Conservation (phyloP, 2,329 filamentous ascomycete genomes). For the Ophiostoma populinum region DNA sequence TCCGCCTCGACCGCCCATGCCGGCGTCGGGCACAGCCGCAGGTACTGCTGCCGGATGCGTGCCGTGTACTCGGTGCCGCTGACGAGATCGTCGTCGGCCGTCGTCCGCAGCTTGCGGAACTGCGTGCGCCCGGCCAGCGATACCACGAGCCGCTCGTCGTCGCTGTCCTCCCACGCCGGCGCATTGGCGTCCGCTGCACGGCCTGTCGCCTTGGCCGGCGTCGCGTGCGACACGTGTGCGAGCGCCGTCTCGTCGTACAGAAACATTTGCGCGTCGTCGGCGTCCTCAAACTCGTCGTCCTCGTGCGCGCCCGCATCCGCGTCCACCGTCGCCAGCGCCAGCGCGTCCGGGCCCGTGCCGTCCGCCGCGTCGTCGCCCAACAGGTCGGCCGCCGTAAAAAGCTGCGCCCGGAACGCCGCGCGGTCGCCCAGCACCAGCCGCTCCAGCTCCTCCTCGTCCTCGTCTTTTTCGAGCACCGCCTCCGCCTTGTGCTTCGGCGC, state of each 20-base stretch:
- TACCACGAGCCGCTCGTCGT: constrained; percentile 74
- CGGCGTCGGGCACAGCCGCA: constrained; percentile 40
- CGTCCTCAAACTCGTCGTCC: constrained; percentile 14
- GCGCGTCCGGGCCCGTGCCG: constrained; percentile 16
- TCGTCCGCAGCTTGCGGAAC: constrained; percentile 65
- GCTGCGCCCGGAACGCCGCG: constrained; percentile 58
- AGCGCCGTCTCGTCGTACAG: constrained; percentile 44
- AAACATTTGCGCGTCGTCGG: constrained; percentile 72
- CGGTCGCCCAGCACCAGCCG: constrained; percentile 76
- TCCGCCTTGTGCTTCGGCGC: constrained; percentile 8
- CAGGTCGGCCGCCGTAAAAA: constrained; percentile 37
- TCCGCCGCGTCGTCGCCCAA: constrained; percentile 17
- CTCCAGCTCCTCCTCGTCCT: constrained; percentile 72
- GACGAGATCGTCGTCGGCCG: constrained; percentile 71
- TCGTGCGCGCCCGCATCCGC: constrained; percentile 10
- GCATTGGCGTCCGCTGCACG: constrained; percentile 24
- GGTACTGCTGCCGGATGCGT: constrained; percentile 63
- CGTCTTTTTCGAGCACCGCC: constrained; percentile 46
- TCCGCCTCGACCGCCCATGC: constrained; percentile 39
- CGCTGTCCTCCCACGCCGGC: constrained; percentile 82
- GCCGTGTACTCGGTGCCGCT: constrained; percentile 71
- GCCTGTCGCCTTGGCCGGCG: constrained; percentile 7
- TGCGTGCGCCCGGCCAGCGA: constrained; percentile 62
- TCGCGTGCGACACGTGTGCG: constrained; percentile 1
- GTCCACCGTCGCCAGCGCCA: constrained; percentile 14